Evolutionary conservation across 306 rosid species (phyloP), one percentile per base, ranked within the genome.

Genomic region (Acacia confusa): DNA sequence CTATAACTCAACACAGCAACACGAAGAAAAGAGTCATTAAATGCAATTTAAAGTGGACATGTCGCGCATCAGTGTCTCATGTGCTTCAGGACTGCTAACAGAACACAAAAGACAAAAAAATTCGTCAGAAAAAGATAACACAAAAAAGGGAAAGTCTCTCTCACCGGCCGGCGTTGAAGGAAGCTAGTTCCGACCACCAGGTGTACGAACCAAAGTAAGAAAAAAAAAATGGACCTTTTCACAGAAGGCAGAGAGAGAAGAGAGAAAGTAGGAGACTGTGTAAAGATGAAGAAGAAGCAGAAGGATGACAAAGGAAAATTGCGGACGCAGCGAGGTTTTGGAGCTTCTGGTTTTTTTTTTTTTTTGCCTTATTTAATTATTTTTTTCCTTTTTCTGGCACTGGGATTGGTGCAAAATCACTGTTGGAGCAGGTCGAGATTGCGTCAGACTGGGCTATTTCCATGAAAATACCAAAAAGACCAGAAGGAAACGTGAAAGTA

Each of bases 381-480:
- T 36, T 34, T 34, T 67, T 67, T 40, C 24, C 24, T 40, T 30
- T 19, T 28, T 40, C 7, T 14, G 55, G 79, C 79, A 68, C 63
- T 68, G 85, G 85, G 85, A 82, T 82, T 76, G 81, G 55, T 69
- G 85, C 40, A 57, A 43, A 75, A 75, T 82, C 81, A 82, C 41
- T 67, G 83, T 74, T 75, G 30, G 70, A 57, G 71, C 84, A 64
- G 61, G 43, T 82, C 32, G 32, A 72, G 70, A 45, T 60, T 72
- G 64, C 72, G 43, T 76, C 79, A 41, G 38, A 58, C 58, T 14
- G 64, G 27, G 38, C 32, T 40, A 25, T 69, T 22, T 4, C 11
- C 25, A 76, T 76, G 27, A 61, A 76, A 76, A 67, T 41, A 76
- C 79, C 71, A 60, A 76, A 60, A 60, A 76, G 53, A 41, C 79